Base-by-base conservation (phyloP, 2,329 filamentous ascomycete genomes). In the Penicillium sp. region DNA sequence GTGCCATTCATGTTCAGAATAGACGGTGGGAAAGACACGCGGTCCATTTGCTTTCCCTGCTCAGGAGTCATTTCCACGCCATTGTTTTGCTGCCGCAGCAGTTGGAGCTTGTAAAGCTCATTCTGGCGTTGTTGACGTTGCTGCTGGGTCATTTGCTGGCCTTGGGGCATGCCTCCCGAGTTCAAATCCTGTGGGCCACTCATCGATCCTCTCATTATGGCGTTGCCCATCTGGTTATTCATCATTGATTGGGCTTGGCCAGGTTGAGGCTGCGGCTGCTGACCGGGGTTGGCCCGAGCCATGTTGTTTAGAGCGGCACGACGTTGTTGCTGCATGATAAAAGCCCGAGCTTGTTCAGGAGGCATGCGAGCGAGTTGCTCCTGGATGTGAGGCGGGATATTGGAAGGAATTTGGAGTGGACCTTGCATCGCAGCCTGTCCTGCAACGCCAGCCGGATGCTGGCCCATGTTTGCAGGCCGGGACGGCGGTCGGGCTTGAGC, bases 41-140 rank as follows among this genome's bases (percentile, higher is more conserved):
- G 60, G 52, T 75, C 72, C 72, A 75, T 74, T 38, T 72, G 65
- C 49, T 63, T 65, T n/a, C 62, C 52, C 52, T 73, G 69, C 4
- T 72, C 68, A 3, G 63, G 61, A 9, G 61, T 72, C 64, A 74
- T 67, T 33, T 67, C 66, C 43, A 68, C 57, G 13, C 53, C 61
- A 24, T 57, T 58, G 43, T 58, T 64, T 29, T 66, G 65, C 31
- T 67, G 61, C 9, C 65, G 67, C 49, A 68, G 51, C 15, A 66
- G 49, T 28, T 67, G 63, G 29, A 68, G 53, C 45, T 66, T 64
- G 29, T 61, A 57, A 10, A 65, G 37, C 19, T 67, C 62, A 34
- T 65, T 61, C 35, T 67, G 66, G 17, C 57, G 64, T 43, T 65
- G 61, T 51, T 60, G 58, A 32, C 62, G 67, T 49, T 70, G 66